Evolutionary conservation across 345 rosid genomes (phyloP).

Genomic region (Aethionema arabicum): DNA sequence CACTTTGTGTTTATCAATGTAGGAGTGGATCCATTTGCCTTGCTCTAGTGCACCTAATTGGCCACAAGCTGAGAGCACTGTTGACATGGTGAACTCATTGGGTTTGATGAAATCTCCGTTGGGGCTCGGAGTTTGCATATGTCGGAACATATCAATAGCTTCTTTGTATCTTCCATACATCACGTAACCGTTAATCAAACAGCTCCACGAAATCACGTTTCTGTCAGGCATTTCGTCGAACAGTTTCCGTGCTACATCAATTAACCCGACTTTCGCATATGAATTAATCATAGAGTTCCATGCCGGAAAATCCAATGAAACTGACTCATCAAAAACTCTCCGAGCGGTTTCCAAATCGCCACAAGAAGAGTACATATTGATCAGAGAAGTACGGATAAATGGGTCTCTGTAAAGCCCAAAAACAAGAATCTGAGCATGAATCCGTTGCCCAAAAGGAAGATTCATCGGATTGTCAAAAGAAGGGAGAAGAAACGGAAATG

Average conservation of each 20-base stretch:
- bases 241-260: conserved; percentile 42
- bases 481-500: conserved; percentile 50
- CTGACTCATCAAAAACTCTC: conserved; percentile 45
- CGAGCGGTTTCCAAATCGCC: conserved; percentile 36
- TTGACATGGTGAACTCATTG: conserved; percentile 50
- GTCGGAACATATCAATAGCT: conserved; percentile 46
- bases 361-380: conserved; percentile 49
- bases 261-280: conserved; percentile 36
- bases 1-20: conserved; percentile 41
- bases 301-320: conserved; percentile 41
- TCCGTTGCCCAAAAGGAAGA: conserved; percentile 53
- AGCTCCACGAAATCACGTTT: conserved; percentile 57
- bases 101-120: conserved; percentile 35
- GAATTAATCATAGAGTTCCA: conserved; percentile 55
- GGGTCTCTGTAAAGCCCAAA: conserved; percentile 47
- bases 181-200: conserved; percentile 51
- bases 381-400: conserved; percentile 41
- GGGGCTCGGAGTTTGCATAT: conserved; percentile 42
- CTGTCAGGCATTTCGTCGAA: conserved; percentile 54
- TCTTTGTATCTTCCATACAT: conserved; percentile 46
- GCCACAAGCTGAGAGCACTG: conserved; percentile 55
- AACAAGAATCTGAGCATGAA: conserved; percentile 56
- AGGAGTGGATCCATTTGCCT: conserved; percentile 52
- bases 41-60: conserved; percentile 50
- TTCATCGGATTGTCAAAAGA: conserved; percentile 34